Conservation (phyloP, 2,329 filamentous ascomycete genomes). For the Neonectria ditissima region DNA sequence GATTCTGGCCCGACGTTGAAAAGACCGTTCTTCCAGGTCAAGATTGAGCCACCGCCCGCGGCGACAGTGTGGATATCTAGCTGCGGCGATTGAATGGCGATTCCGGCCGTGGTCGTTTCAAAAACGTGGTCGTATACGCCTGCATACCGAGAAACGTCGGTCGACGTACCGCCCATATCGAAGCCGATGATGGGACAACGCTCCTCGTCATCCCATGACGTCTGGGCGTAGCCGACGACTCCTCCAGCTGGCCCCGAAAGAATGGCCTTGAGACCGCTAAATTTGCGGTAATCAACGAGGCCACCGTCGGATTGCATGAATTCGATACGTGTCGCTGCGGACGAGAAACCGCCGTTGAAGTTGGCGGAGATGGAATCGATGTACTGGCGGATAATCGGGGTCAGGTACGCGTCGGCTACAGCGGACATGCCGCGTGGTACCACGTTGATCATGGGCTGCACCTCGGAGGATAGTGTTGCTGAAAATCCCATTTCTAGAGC, state of each 20-base stretch:
- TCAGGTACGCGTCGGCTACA: slow-evolving; percentile 55
- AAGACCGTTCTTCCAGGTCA: slow-evolving; percentile 77
- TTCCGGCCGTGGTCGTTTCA: slow-evolving; percentile 76
- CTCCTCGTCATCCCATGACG: not conserved
- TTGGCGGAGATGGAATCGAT: slow-evolving; percentile 37
- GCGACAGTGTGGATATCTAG: slow-evolving; percentile 80
- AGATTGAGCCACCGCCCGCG: slow-evolving; percentile 61
- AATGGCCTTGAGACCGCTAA: slow-evolving; percentile 1
- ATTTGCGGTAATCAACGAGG: slow-evolving; percentile 63
- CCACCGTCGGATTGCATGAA: slow-evolving; percentile 65
- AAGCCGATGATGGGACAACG: slow-evolving; percentile 1
- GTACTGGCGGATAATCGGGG: slow-evolving; percentile 50
- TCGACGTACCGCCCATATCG: slow-evolving; percentile 70
- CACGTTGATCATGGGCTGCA: slow-evolving; percentile 52
- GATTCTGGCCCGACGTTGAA: slow-evolving; percentile 79
- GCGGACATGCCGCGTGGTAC: slow-evolving; percentile 55
- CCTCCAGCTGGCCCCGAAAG: not conserved
- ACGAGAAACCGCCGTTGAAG: slow-evolving; percentile 50
- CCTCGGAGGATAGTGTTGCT: not conserved
- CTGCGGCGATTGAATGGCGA: slow-evolving; percentile 78
- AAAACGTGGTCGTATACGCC: slow-evolving; percentile 79
- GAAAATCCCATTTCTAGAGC: slow-evolving; percentile 5
- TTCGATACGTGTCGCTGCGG: slow-evolving; percentile 18
- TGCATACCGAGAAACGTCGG: slow-evolving; percentile 77
- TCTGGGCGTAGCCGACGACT: slow-evolving; percentile 1